Percentiles rank a stretch among this genome's conserved stretches.
Conservation (phyloP, 2,329 filamentous ascomycete species). For the Waltergamsia citrina region DNA sequence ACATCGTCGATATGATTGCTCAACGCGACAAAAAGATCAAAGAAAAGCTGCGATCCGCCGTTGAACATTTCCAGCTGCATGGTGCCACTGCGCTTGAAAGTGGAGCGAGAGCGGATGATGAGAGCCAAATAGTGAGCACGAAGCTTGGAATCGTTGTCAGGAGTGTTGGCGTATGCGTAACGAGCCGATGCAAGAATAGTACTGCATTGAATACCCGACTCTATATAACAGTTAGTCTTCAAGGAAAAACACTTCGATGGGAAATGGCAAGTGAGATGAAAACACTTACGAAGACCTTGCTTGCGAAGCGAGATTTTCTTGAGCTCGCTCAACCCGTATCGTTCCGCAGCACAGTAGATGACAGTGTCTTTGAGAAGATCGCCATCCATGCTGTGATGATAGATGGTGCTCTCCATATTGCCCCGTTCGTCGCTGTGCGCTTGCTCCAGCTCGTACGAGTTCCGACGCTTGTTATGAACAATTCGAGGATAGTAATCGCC, state of each 20-base stretch:
- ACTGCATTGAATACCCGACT: conserved; percentile 72
- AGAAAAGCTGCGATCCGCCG: conserved; percentile 76
- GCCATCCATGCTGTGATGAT: conserved; percentile 53
- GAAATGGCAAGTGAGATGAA: neutral
- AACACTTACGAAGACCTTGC: conserved; percentile 65
- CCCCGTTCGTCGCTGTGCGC: conserved; percentile 30
- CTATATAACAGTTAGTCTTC: conserved; percentile 16
- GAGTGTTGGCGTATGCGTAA: conserved; percentile 82
- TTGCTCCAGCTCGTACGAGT: conserved; percentile 76
- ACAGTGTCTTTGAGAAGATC: conserved; percentile 80
- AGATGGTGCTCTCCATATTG: conserved; percentile 55
- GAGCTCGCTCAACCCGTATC: conserved; percentile 73
- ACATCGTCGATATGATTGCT: conserved; percentile 80
- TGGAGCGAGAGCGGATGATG: conserved; percentile 79
- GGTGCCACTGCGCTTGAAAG: conserved; percentile 87
- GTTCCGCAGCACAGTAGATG: conserved; percentile 82
- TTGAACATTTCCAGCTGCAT: conserved; percentile 94
- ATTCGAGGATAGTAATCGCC: conserved; percentile 85
- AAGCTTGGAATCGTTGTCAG: conserved; percentile 82
- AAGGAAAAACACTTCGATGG: neutral
- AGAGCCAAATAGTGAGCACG: conserved; percentile 85
- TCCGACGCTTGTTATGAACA: conserved; percentile 69
- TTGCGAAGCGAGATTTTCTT: conserved; percentile 80
- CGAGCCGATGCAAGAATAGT: conserved; percentile 83
- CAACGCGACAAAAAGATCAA: conserved; percentile 87